Percentiles rank a stretch among this genome's conserved stretches.
These are phyloP conservation scores for Andalucia godoyi DNA, from an alignment of 78 protist genomes.

Conservation along the genomic window DNA sequence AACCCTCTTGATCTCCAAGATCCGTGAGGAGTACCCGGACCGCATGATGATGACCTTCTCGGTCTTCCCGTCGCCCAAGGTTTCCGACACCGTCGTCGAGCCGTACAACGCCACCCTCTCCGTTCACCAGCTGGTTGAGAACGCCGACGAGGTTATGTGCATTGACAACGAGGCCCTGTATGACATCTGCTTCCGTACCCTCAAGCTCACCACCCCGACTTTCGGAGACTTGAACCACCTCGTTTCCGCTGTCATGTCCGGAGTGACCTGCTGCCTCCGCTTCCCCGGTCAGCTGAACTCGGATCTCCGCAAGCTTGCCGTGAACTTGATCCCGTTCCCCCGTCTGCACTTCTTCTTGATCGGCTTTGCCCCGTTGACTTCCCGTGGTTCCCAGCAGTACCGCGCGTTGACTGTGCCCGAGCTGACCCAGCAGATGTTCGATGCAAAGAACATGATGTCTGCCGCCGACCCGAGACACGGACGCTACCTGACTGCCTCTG, in stretches of 20 bases:
- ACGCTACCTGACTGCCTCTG: constrained; percentile 63
- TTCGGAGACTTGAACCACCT: constrained; percentile 54
- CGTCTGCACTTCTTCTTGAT: constrained; percentile 65
- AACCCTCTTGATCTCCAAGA: constrained; percentile 23
- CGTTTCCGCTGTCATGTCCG: constrained; percentile 52
- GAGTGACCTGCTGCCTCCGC: constrained; percentile 47
- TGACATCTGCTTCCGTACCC: constrained; percentile 25
- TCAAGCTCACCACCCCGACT: constrained; percentile 47
- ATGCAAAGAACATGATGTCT: constrained; percentile 69
- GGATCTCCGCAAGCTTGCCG: constrained; percentile 62
- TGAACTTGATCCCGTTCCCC: constrained; percentile 74
- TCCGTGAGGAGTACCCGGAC: constrained; percentile 68
- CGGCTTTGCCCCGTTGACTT: constrained; percentile 58
- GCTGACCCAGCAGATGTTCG: constrained; percentile 73
- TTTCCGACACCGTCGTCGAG: constrained; percentile 59
- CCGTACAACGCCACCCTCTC: constrained; percentile 68
- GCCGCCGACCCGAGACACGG: constrained; percentile 72
- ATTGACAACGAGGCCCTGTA: constrained; percentile 46
- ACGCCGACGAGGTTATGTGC: constrained; percentile 19
- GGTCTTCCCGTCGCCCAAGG: constrained; percentile 57
- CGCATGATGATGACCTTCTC: constrained; percentile 61
- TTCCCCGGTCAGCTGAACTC: constrained; percentile 78
- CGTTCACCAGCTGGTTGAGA: constrained; percentile 24
- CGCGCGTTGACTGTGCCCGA: constrained; percentile 58
- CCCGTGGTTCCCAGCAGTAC: constrained; percentile 49